Conservation (phyloP, 345 rosid genomes). For the Ceriops tagal region DNA sequence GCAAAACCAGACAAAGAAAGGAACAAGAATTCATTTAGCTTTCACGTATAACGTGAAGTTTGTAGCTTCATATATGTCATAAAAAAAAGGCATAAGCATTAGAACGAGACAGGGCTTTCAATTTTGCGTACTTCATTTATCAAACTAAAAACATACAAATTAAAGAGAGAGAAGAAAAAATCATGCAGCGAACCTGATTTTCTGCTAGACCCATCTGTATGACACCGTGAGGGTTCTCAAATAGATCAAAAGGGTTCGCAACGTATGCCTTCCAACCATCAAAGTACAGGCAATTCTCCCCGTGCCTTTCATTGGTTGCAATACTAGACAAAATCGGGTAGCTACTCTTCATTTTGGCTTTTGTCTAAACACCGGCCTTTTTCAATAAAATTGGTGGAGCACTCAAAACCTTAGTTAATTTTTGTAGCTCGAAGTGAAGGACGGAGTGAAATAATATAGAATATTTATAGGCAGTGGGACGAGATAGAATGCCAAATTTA, state of each 20-base stretch:
- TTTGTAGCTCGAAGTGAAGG: background rate
- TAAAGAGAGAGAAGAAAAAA: background rate
- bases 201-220: slow-evolving; percentile 94
- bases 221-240: slow-evolving; percentile 54
- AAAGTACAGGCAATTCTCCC: slow-evolving; percentile 73
- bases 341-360: slow-evolving; percentile 12
- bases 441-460: background rate
- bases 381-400: background rate
- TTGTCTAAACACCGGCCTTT: background rate
- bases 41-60: too few species aligned
- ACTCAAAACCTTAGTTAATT: background rate
- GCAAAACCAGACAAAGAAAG: background rate
- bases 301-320: slow-evolving; percentile 56
- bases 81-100: too few species aligned
- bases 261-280: slow-evolving; percentile 88
- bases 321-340: slow-evolving; percentile 45
- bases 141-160: background rate
- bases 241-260: slow-evolving; percentile 52
- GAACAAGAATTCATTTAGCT: background rate
- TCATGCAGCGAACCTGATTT: slow-evolving; percentile 51
- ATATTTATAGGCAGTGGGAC: slow-evolving; percentile 6
- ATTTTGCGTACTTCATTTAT: too few species aligned
- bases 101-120: background rate
- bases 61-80: too few species aligned
- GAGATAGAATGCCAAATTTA: background rate